Percentiles rank a stretch among this genome's conserved stretches.
These are phyloP conservation scores for Cylindrodendrum hubeiense DNA, from an alignment of 2,329 filamentous ascomycete genomes.

Conservation along the genomic window DNA sequence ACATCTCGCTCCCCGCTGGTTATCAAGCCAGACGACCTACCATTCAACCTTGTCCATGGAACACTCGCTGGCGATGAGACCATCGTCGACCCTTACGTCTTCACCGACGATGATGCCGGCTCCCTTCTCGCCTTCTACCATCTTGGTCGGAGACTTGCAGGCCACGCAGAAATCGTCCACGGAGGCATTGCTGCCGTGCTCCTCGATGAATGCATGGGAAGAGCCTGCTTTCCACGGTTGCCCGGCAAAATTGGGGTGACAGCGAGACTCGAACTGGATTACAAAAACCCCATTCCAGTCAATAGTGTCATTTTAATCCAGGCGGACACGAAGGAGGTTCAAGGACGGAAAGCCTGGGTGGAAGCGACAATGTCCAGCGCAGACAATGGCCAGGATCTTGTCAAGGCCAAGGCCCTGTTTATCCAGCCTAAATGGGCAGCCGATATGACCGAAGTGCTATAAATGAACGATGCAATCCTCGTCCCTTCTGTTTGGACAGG, in stretches of 20 bases:
- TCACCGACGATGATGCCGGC: slow-evolving; percentile 13
- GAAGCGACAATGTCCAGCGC: slow-evolving; percentile 29
- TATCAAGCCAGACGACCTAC: not conserved
- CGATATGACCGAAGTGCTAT: not conserved
- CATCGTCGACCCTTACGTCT: slow-evolving; percentile 7
- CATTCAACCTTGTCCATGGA: not conserved
- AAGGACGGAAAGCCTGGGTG: slow-evolving; percentile 37
- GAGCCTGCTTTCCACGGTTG: slow-evolving; percentile 24
- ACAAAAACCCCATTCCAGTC: slow-evolving; percentile 28
- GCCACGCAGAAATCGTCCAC: slow-evolving; percentile 35
- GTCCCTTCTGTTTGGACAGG: too few relatives aligned
- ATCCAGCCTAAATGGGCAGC: slow-evolving; percentile 32
- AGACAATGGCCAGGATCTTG: slow-evolving; percentile 21
- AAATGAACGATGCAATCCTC: not conserved
- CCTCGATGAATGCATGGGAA: slow-evolving; percentile 37
- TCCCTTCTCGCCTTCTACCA: slow-evolving; percentile 21
- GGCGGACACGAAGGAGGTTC: slow-evolving; percentile 22
- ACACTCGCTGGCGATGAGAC: slow-evolving; percentile 4
- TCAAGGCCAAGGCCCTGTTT: slow-evolving; percentile 29
- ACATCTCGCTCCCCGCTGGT: not conserved
- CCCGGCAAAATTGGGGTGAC: slow-evolving; percentile 34
- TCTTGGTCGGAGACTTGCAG: slow-evolving; percentile 20
- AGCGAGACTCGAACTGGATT: slow-evolving; percentile 32
- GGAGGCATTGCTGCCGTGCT: slow-evolving; percentile 36
- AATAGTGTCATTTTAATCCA: slow-evolving; percentile 25